Base-by-base conservation (phyloP, 2,329 filamentous ascomycete genomes). In the Neophaeococcomyces mojaviensis region DNA sequence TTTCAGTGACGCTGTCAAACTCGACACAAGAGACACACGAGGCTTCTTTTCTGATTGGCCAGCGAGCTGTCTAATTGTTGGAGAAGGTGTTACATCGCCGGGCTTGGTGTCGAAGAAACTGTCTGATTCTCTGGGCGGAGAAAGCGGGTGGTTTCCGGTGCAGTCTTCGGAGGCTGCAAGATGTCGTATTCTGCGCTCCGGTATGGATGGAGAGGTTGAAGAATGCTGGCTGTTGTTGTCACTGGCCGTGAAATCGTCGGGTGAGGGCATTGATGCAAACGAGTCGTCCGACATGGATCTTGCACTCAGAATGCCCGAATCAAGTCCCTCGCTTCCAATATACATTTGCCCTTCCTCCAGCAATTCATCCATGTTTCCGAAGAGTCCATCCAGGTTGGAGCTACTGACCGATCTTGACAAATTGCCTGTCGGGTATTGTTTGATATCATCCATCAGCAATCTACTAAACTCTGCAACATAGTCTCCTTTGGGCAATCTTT, bases 1-100 rank as follows among this genome's bases (percentile, higher is more conserved):
- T 49, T 78, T 74, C 16, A 82, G 61, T 0, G 79, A 82, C 2
- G 77, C 75, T 0, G 78, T 82, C 35, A 82, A 65, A 49, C 82
- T 82, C 0, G 79, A 82, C 50, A 77, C 80, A 64, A 82, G 77
- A 1, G 70, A 73, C 15, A 52, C 57, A 31, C 58, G 56, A 47
- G 61, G 60, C 32, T 64, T 28, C 64, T 20, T 45, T 19, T 18
- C 43, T 20, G 38, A 49, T 18, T 22, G 39, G 38, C 47, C 35
- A 44, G 43, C 13, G 3, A 44, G 48, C 18, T 31, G 48, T 60
- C 20, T 58, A 55, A 12, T 62, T 48, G 35, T 52, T 40, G 19
- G 64, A 58, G 20, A 56, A 47, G 24, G 53, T 37, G 46, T 42
- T 10, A 31, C 26, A 7, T 50, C 38, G 10, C 50, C 50, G 1